A percentile compares a stretch with the other conserved stretches of the same genome.
Evolutionary conservation across 768 basidiomycete species (phyloP).

Genomic region (Inosperma sp.): DNA sequence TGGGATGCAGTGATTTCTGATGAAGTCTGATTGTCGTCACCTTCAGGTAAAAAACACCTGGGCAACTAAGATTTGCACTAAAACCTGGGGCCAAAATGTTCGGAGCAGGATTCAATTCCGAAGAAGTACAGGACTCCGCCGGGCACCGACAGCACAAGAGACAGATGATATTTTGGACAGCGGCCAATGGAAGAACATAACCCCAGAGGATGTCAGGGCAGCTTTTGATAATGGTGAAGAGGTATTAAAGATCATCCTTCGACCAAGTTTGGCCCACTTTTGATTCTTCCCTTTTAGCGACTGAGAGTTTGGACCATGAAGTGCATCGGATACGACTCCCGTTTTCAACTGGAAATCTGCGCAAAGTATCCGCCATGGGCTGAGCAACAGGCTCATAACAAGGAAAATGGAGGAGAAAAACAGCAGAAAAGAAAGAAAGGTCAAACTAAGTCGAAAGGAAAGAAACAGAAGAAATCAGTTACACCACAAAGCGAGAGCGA

Average conservation of each 20-base stretch:
- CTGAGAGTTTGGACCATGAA: slow-evolving; percentile 18
- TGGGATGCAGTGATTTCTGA: background rate
- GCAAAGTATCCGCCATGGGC: slow-evolving; percentile 10
- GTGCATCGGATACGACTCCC: slow-evolving; percentile 20
- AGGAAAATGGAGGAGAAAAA: slow-evolving; percentile 5
- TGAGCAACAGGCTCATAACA: background rate
- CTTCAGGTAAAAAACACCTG: slow-evolving; percentile 18
- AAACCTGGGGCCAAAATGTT: slow-evolving; percentile 14
- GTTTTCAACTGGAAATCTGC: slow-evolving; percentile 12
- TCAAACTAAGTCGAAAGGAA: background rate
- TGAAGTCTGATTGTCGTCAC: no score
- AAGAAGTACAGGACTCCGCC: slow-evolving; percentile 4
- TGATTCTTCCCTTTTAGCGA: background rate
- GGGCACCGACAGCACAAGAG: slow-evolving; percentile 11
- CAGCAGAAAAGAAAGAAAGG: slow-evolving; percentile 1
- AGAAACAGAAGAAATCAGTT: no score
- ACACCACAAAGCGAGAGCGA: no score
- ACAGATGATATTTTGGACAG: slow-evolving; percentile 2
- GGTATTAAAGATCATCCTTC: slow-evolving; percentile 6
- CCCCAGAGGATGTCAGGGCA: slow-evolving; percentile 14
- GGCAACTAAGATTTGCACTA: slow-evolving; percentile 9
- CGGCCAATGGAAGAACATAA: slow-evolving; percentile 7
- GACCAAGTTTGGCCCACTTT: background rate
- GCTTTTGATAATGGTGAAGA: slow-evolving; percentile 15
- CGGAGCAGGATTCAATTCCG: slow-evolving; percentile 12